These are phyloP conservation scores for Naegleria gruberi DNA, from an alignment of 208 protist species.

Conservation along the genomic window DNA sequence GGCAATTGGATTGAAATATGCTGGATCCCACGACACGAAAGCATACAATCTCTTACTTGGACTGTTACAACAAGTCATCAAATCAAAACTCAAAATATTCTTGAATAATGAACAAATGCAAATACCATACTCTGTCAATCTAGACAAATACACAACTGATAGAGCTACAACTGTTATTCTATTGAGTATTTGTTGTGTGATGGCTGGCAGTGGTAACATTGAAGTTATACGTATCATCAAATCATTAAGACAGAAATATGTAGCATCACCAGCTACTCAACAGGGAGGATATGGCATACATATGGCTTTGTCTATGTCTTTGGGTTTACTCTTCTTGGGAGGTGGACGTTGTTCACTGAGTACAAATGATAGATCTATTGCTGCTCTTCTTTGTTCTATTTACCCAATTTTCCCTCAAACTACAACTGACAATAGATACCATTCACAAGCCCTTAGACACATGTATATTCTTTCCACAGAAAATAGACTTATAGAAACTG, in stretches of 20 bases:
- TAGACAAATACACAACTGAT: background rate
- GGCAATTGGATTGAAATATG: constrained; percentile 50
- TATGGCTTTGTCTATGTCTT: constrained; percentile 82
- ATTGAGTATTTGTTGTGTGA: constrained; percentile 57
- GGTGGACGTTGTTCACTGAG: constrained; percentile 73
- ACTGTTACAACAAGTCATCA: constrained; percentile 23
- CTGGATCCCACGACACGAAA: constrained; percentile 34
- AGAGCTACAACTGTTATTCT: background rate
- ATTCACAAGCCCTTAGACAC: constrained; percentile 76
- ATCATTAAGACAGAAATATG: constrained; percentile 48
- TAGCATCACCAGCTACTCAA: background rate
- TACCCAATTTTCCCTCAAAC: constrained; percentile 79
- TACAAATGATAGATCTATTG: constrained; percentile 63
- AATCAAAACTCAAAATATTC: background rate
- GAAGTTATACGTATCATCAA: constrained; percentile 59
- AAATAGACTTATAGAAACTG: constrained; percentile 70
- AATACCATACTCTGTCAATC: background rate
- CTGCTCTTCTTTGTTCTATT: constrained; percentile 75
- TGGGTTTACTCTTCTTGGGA: constrained; percentile 87
- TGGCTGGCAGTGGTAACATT: constrained; percentile 81
- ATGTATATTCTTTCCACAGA: constrained; percentile 86
- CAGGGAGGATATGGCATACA: constrained; percentile 75
- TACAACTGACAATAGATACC: constrained; percentile 74
- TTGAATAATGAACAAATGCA: background rate
- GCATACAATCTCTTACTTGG: constrained; percentile 29